Conservation (phyloP, 106 monocot species). For the Allium fistulosum region DNA sequence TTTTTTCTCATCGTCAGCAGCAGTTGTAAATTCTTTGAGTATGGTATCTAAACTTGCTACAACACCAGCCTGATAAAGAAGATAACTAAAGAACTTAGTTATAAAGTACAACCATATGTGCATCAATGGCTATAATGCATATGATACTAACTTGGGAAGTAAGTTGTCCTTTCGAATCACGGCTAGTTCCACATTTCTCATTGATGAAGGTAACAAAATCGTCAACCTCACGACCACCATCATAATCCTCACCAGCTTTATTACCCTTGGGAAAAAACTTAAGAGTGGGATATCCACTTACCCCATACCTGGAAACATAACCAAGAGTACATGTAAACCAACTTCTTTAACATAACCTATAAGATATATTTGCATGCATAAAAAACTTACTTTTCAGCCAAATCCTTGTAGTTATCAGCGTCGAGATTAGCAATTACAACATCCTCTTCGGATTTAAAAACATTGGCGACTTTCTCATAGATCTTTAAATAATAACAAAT, state of each 20-base stretch:
- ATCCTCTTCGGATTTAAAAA: constrained; percentile 59
- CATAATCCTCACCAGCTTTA: constrained; percentile 92
- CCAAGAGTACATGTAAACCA: too few relatives aligned
- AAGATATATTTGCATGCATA: neutral
- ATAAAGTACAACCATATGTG: too few relatives aligned
- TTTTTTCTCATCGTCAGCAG: constrained; percentile 48
- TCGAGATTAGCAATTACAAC: constrained; percentile 92
- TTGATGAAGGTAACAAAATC: constrained; percentile 89
- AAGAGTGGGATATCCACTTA: constrained; percentile 88
- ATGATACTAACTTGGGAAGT: constrained; percentile 52
- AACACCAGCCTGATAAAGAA: constrained; percentile 57
- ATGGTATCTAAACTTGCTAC: constrained; percentile 52
- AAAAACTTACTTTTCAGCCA: constrained; percentile 77
- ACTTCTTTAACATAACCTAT: neutral
- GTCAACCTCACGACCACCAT: constrained; percentile 65
- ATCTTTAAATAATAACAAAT: constrained; percentile 25
- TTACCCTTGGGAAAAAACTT: constrained; percentile 94
- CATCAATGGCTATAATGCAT: neutral
- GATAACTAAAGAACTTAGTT: neutral
- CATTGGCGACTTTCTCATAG: constrained; percentile 82
- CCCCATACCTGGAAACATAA: constrained; percentile 56
- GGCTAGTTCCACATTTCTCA: constrained; percentile 77
- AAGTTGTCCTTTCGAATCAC: constrained; percentile 81
- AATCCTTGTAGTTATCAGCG: constrained; percentile 85
- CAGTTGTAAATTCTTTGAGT: constrained; percentile 73